These are phyloP conservation scores for Xerocomus minutiporus DNA, from an alignment of 1,284 basidiomycete species.

Conservation along the genomic window DNA sequence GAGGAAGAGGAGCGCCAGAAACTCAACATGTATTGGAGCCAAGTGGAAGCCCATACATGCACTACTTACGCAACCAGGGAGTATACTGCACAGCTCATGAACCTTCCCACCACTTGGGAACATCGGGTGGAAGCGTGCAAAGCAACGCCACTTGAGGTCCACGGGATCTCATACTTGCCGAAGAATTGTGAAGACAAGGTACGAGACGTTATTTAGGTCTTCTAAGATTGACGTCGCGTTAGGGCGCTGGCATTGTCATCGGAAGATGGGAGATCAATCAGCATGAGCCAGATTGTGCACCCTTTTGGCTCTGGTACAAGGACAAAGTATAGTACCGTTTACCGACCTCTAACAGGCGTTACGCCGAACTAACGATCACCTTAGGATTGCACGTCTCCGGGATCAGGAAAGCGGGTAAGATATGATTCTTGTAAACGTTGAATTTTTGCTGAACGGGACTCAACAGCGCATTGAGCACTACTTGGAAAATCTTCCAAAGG, in stretches of 20 bases:
- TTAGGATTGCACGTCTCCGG: neutral
- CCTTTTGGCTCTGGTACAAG: conserved; percentile 21
- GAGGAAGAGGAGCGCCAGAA: conserved; percentile 24
- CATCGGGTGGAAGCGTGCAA: conserved; percentile 21
- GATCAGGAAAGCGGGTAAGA: neutral
- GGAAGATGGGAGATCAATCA: conserved; percentile 24
- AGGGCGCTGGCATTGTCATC: conserved; percentile 19
- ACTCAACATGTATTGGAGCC: conserved; percentile 20
- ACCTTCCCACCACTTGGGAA: conserved; percentile 17
- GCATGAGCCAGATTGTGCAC: conserved; percentile 19
- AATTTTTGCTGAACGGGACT: neutral
- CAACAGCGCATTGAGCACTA: conserved; percentile 22
- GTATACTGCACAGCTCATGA: conserved; percentile 24
- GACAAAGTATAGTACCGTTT: conserved; percentile 14
- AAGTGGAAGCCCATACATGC: conserved; percentile 17
- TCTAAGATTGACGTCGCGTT: conserved; percentile 1
- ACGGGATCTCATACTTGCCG: conserved; percentile 21
- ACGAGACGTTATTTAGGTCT: neutral
- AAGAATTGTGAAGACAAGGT: conserved; percentile 25
- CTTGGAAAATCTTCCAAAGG: conserved; percentile 23
- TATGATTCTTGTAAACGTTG: neutral
- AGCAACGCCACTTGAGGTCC: conserved; percentile 18
- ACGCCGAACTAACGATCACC: neutral
- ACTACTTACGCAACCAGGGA: conserved; percentile 23
- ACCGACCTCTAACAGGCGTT: neutral